Evolutionary conservation across 306 rosid species (phyloP), one percentile per base, ranked within the genome.

Genomic region (Malus sylvestris): DNA sequence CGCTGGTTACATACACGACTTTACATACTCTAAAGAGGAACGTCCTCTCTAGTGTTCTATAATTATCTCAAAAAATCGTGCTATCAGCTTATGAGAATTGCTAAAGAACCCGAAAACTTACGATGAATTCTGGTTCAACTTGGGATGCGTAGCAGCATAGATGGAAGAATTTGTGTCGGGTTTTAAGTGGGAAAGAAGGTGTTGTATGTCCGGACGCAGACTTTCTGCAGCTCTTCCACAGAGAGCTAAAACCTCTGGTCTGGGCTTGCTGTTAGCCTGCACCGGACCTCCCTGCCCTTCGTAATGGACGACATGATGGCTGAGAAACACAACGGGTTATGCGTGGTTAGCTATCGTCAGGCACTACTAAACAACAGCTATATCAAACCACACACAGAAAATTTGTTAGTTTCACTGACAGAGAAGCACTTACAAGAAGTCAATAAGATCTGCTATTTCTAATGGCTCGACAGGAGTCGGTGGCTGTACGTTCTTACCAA

Each of bases 241-340:
- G 45, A 95, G 88, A 45, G 84, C 92, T 84, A 95, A 82, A 74
- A 92, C 88, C 49, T 95, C 97, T 0, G 89, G 86, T 76, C 97
- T 88, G 42, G 99, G 97, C 84, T 90, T 95, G 97, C 97, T 95
- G 85, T 65, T 88, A 32, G 90, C 83, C 75, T 86, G 91, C 77
- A 95, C 96, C 13, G 99, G 92, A 75, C 97, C 99, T 78, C 96
- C 97, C 78, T 95, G 99, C 78, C 99, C 99, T 72, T 95, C 97
- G 70, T 90, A 95, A 76, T 95, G 99, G 80, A 95, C 74, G 13
- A 88, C 85, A 30, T 95, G 99, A 76, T 95, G 97, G 79, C 97
- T 95, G 91, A 63, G 73, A 80, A 71, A 55, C 61, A 78, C 57
- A 83, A 78, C 66, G 55, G 67, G 67, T 66, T 35, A 57, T 29